A percentile compares a stretch with the other conserved stretches of the same genome.
Evolutionary conservation across 768 basidiomycete species (phyloP).

Genomic region (Lanmaoa rubissima): DNA sequence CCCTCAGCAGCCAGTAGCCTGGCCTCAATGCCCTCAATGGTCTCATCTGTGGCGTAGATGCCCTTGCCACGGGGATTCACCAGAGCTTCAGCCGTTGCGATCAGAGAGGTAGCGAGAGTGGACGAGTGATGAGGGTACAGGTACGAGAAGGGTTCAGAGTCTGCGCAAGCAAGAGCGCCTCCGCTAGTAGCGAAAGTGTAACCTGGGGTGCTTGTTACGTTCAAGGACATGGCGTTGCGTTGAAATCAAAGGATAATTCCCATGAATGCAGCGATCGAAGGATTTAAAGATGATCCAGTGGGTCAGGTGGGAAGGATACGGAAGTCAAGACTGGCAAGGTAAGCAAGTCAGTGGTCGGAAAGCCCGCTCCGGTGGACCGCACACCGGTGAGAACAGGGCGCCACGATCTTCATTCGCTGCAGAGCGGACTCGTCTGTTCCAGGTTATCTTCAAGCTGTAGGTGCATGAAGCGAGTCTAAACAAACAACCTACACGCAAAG

Average conservation of each 20-base stretch:
- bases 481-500: too few species aligned
- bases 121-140: slow-evolving; percentile 42
- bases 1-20: slow-evolving; percentile 38
- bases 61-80: slow-evolving; percentile 50
- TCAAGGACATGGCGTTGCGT: slow-evolving; percentile 18
- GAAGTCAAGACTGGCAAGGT: neutral
- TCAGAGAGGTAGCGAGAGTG: slow-evolving; percentile 41
- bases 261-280: neutral
- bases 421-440: neutral
- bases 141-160: slow-evolving; percentile 24
- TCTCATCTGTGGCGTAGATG: slow-evolving; percentile 54
- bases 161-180: neutral
- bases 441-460: too few species aligned
- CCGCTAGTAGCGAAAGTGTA: slow-evolving; percentile 33
- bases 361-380: neutral
- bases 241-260: slow-evolving; percentile 4
- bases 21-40: slow-evolving; percentile 42
- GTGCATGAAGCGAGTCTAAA: too few species aligned
- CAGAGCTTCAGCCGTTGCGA: slow-evolving; percentile 42
- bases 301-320: neutral
- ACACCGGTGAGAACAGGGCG: too few species aligned
- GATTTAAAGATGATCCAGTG: neutral
- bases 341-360: neutral
- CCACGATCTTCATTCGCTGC: neutral
- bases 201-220: slow-evolving; percentile 22